Conservation (phyloP, 225 moss, liverwort and hornwort genomes). For the Sphagnum tenellum region DNA sequence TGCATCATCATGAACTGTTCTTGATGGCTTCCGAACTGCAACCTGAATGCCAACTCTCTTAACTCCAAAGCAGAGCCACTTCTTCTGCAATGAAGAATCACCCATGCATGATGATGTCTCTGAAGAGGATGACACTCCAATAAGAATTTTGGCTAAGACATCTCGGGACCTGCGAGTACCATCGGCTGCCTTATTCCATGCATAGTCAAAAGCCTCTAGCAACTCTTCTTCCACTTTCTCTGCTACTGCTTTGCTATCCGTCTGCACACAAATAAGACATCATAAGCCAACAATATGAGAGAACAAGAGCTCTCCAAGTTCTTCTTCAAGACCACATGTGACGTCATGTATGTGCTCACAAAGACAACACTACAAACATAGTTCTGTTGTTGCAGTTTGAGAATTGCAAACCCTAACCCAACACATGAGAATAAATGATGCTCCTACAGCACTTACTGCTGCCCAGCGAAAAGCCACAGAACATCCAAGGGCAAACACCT, state of each 20-base stretch:
- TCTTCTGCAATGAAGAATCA: conserved; percentile 11
- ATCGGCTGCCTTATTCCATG: conserved; percentile 74
- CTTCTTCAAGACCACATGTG: too few relatives aligned
- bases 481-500: conserved; percentile 75
- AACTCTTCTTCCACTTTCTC: conserved; percentile 68
- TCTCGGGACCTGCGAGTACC: conserved; percentile 67
- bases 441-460: conserved; percentile 18
- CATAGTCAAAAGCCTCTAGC: conserved; percentile 70
- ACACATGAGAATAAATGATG: not conserved
- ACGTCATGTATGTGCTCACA: too few relatives aligned
- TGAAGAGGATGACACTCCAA: conserved; percentile 25
- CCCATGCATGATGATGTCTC: conserved; percentile 39
- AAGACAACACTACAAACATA: too few relatives aligned
- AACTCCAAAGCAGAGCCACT: conserved; percentile 23
- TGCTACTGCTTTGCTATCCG: conserved; percentile 59
- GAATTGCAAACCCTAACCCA: too few relatives aligned
- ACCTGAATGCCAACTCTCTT: conserved; percentile 45
- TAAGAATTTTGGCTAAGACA: conserved; percentile 64
- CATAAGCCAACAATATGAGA: not conserved
- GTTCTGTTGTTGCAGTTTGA: too few relatives aligned
- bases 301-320: not conserved
- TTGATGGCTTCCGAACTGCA: conserved; percentile 37
- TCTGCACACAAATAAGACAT: conserved; percentile 17
- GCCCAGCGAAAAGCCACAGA: conserved; percentile 87
- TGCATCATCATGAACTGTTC: too few relatives aligned